Evolutionary conservation across 78 protist genomes (phyloP), one percentile per base, ranked within the genome.

Genomic region (Protostelium mycophagum): DNA sequence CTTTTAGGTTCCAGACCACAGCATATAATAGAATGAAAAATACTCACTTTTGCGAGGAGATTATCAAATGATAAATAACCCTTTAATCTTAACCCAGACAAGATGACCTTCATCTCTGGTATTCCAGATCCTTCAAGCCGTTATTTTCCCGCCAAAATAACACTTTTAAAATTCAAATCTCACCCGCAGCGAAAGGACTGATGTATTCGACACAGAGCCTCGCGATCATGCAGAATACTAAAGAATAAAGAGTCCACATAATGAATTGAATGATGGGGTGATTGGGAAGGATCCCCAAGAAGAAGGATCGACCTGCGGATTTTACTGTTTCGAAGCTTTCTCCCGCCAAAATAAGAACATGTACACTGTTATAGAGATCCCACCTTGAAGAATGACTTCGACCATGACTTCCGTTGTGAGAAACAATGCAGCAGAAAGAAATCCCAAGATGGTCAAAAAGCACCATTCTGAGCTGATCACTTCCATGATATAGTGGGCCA

Each of bases 31-130:
- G n/a, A n/a, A n/a, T n/a, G n/a, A n/a, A n/a, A n/a, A n/a, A n/a
- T n/a, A n/a, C n/a, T n/a, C n/a, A n/a, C n/a, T n/a, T n/a, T 51
- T 51, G 73, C 73, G 73, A 51, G 5, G 73, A 51, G 73, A 51
- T 51, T 51, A 51, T 51, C 73, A 16, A 51, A 51, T 16, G 73
- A 51, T 5, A 51, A 16, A 16, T 51, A 51, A 25, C 73, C 73
- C 73, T 51, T 16, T 28, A 96, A 34, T 83, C 36, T 84, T 86
- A 90, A 73, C 85, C 98, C 98, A 16, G 93, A 83, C 73, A 97
- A 38, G 63, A 96, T 95, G 9, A 95, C 89, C 89, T 97, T 97
- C 90, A 97, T 91, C 88, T 97, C 97, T 38, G 97, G 97, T 34
- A 97, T 97, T 34, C 98, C 98, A 0, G 95, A 91, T 35, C 98